Percentiles rank a stretch among this genome's conserved stretches.
Conservation (phyloP, 257 asterid genomes). For the Verbena officinalis region DNA sequence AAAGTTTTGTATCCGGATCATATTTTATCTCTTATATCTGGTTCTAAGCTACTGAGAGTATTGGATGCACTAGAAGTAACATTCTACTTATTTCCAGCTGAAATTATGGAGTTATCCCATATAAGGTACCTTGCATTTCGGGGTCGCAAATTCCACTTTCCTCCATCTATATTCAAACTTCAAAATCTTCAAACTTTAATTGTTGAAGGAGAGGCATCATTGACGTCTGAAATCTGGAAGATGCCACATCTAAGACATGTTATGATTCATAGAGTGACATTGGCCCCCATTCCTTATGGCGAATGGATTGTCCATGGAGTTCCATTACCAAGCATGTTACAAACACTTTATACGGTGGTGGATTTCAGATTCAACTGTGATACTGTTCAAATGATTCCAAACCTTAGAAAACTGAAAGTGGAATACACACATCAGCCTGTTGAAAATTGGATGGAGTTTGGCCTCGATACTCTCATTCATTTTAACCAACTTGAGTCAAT, state of each 20-base stretch:
- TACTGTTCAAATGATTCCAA: conserved; percentile 10
- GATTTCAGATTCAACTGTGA: neutral
- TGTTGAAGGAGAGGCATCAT: neutral
- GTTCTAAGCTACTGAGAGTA: neutral
- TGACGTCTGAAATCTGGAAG: neutral
- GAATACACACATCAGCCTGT: neutral
- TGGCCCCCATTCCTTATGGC: no score
- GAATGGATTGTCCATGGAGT: no score
- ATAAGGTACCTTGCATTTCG: neutral
- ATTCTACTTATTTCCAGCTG: neutral
- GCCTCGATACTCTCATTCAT: neutral
- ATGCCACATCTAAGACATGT: conserved; percentile 13
- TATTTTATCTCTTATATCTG: neutral
- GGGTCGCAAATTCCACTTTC: neutral
- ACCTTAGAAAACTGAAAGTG: neutral
- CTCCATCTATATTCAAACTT: neutral
- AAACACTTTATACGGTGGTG: neutral
- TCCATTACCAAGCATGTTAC: neutral
- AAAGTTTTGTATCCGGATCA: neutral
- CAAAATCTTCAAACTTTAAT: neutral
- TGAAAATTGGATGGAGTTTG: neutral
- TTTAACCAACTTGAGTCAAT: neutral
- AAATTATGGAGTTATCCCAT: neutral
- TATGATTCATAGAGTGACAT: neutral
- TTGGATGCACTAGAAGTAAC: neutral